Conservation (phyloP, 495 filamentous ascomycete species). For the Neurospora africana region DNA sequence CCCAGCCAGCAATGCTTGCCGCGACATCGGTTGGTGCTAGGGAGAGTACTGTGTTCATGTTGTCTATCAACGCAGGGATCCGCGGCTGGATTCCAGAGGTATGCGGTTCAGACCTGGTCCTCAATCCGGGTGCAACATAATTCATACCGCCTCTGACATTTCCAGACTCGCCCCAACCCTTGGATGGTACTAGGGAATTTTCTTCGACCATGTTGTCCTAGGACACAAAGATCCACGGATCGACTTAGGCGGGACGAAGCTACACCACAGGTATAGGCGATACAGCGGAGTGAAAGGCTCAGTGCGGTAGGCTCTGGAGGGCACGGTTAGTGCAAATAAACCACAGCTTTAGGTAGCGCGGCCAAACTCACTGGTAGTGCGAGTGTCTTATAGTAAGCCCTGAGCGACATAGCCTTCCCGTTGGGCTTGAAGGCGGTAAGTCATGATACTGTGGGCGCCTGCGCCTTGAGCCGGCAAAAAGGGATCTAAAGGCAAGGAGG, state of each 20-base stretch:
- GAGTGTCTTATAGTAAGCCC: neutral
- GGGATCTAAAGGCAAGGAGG: neutral
- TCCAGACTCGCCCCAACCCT: neutral
- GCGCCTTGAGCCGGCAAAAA: neutral
- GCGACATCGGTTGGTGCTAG: neutral
- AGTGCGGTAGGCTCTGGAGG: neutral
- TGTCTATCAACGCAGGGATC: neutral
- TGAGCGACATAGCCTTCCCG: neutral
- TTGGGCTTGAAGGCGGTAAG: neutral
- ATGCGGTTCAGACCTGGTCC: neutral
- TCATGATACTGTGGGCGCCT: neutral
- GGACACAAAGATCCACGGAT: neutral
- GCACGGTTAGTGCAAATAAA: neutral
- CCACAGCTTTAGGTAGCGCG: neutral
- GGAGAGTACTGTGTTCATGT: neutral
- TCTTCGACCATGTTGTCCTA: neutral
- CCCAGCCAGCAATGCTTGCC: neutral
- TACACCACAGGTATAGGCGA: neutral
- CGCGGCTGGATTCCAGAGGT: neutral
- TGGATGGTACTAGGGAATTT: neutral
- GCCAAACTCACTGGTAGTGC: neutral
- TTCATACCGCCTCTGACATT: neutral
- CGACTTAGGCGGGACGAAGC: neutral
- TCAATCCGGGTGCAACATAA: rapidly evolving
- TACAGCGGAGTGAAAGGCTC: neutral